Evolutionary conservation across 2,329 filamentous ascomycete species (phyloP).

Genomic region (Ascochyta fabae): DNA sequence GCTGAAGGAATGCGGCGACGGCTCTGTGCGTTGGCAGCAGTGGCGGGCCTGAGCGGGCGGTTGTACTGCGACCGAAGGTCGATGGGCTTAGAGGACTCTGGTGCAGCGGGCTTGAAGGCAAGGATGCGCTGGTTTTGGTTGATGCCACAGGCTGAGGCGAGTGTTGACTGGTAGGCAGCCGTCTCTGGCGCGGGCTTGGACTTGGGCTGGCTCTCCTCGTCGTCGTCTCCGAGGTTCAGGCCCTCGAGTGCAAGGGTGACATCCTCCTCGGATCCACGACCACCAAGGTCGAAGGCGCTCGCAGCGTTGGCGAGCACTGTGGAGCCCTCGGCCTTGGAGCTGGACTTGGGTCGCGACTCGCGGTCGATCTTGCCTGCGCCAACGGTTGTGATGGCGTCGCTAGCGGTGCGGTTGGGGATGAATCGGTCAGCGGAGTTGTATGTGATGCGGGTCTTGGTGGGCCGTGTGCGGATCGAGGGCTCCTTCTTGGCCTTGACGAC

Average conservation of each 20-base stretch:
- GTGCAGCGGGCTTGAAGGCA: constrained; percentile 97
- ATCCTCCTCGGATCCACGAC: constrained; percentile 71
- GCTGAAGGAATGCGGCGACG: constrained; percentile 91
- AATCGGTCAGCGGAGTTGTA: constrained; percentile 86
- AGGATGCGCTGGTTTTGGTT: constrained; percentile 94
- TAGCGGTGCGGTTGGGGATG: constrained; percentile 91
- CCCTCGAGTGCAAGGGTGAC: constrained; percentile 76
- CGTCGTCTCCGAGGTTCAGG: constrained; percentile 77
- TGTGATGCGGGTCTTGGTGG: constrained; percentile 49
- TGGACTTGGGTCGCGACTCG: constrained; percentile 68
- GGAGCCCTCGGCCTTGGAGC: constrained; percentile 73
- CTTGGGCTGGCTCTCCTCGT: constrained; percentile 67
- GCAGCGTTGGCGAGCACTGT: constrained; percentile 77
- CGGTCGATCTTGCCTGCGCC: constrained; percentile 82
- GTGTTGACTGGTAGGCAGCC: constrained; percentile 87
- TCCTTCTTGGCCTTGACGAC: constrained; percentile 51
- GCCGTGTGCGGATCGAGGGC: constrained; percentile 37
- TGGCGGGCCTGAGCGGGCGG: constrained; percentile 83
- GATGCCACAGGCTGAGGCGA: constrained; percentile 90
- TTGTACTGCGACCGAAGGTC: constrained; percentile 98
- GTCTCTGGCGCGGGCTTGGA: constrained; percentile 84
- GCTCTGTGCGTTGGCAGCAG: constrained; percentile 79
- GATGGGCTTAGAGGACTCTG: constrained; percentile 97
- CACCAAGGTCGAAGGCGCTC: constrained; percentile 67
- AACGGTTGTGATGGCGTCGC: constrained; percentile 82